phyloP scores from a whole-genome alignment of 148 eudicot genomes.

The Silene latifolia region DNA sequence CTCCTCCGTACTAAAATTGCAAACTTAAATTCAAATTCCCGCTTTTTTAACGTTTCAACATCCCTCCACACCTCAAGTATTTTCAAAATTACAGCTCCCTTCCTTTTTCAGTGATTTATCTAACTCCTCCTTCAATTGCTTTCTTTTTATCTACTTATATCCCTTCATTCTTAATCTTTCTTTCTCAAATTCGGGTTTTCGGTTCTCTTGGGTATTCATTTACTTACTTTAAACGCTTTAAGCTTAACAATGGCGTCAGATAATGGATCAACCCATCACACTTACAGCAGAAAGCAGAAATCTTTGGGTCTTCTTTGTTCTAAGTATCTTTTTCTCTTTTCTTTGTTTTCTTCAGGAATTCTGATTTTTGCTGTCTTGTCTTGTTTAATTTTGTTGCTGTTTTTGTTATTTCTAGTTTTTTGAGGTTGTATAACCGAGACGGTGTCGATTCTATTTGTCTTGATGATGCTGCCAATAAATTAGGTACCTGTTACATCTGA shows the following conservation, averaged over 20 bases:
- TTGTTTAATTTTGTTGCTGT: background rate
- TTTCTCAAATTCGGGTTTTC: no score
- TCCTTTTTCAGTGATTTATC: no score
- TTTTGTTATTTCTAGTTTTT: slow-evolving; percentile 48
- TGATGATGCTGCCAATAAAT: slow-evolving; percentile 74
- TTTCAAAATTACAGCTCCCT: no score
- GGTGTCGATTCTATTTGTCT: slow-evolving; percentile 79
- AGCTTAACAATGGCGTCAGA: slow-evolving; percentile 38
- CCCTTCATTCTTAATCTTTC: no score
- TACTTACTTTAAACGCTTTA: background rate
- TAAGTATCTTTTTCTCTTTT: slow-evolving; percentile 41
- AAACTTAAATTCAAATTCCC: slow-evolving; percentile 3
- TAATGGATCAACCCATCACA: slow-evolving; percentile 47
- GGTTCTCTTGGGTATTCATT: background rate
- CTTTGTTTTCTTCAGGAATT: background rate
- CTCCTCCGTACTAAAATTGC: no score
- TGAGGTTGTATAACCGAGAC: slow-evolving; percentile 78
- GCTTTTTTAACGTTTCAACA: no score
- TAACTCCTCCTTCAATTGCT: no score
- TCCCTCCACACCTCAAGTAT: no score
- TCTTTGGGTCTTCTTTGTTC: slow-evolving; percentile 89
- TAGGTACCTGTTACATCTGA: slow-evolving; percentile 47
- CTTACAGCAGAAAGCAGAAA: slow-evolving; percentile 85
- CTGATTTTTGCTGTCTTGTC: background rate
- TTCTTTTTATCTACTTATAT: no score